These are phyloP conservation scores for Penicillium rolfsii DNA, from an alignment of 2,329 filamentous ascomycete species.

Conservation along the genomic window DNA sequence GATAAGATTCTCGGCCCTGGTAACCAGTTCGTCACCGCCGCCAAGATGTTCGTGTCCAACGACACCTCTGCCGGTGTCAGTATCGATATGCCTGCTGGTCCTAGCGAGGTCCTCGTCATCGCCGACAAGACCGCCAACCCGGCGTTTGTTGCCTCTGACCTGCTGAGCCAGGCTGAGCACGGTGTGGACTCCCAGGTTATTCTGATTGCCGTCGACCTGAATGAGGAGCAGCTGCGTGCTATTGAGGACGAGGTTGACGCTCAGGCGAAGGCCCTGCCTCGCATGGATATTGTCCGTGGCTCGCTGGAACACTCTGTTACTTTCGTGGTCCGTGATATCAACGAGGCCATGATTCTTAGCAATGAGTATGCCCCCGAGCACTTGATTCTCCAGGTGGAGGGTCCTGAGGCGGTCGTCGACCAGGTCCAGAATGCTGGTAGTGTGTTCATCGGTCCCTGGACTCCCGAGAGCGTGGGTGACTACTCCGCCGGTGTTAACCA, in stretches of 20 bases:
- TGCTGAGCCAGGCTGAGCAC: conserved; percentile 95
- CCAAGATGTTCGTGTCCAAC: conserved; percentile 97
- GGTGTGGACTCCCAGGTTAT: conserved; percentile 96
- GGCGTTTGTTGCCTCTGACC: conserved; percentile 91
- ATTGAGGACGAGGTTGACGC: conserved; percentile 90
- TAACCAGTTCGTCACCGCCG: conserved; percentile 97
- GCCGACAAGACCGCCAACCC: conserved; percentile 87
- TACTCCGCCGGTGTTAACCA: conserved; percentile 99
- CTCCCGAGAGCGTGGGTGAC: conserved; percentile 94
- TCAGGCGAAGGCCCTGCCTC: conserved; percentile 83
- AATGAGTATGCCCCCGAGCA: conserved; percentile 97
- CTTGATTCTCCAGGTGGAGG: conserved; percentile 83
- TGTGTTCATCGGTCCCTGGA: conserved; percentile 95
- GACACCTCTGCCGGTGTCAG: conserved; percentile 93
- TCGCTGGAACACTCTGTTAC: conserved; percentile 91
- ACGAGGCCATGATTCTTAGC: conserved; percentile 78
- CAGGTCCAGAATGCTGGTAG: conserved; percentile 91
- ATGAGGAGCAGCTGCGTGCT: conserved; percentile 70
- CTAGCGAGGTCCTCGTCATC: conserved; percentile 94
- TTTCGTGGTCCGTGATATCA: conserved; percentile 70
- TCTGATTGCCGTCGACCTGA: conserved; percentile 80
- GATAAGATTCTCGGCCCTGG: conserved; percentile 98
- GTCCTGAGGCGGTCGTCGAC: conserved; percentile 74
- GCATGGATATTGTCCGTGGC: conserved; percentile 89
- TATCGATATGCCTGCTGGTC: conserved; percentile 98